Base-by-base conservation (phyloP, 1,284 basidiomycete genomes). In the Rhodotorula mucilaginosa region DNA sequence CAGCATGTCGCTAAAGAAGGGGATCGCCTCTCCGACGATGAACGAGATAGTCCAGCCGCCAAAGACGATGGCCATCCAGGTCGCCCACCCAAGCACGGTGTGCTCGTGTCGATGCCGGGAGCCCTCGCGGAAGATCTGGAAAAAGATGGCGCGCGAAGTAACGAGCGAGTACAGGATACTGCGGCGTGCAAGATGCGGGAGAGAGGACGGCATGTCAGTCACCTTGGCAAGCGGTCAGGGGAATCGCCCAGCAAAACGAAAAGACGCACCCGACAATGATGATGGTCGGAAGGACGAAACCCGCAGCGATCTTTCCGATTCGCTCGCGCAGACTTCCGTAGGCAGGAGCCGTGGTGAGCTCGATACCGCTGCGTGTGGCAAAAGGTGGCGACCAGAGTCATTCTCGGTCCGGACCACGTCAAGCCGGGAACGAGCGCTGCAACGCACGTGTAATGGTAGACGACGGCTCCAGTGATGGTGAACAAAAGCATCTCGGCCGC, bases 401-500 rank as follows among this genome's bases (percentile, higher is more conserved):
- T 5, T 12, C 49, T 21, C 8, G 31, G 15, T 10, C 1, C 10
- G 6, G 10, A 51, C 1, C 49, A 51, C 18, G 23, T 51, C 49
- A 7, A 7, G 5, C 7, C 5, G 26, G 39, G 39, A 18, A 16
- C 44, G 49, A 21, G 61, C 34, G 39, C 21, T 1, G 26, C 48
- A 18, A 31, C 48, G 58, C 39, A 64, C 81, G 61, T 62, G 61
- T 62, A 62, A 31, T 52, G 61, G 78, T 89, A 89, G 58, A 88
- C 85, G 46, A 89, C 82, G 4, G 86, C 85, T 19, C 88, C 88
- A 58, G 85, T 86, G 59, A 88, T 79, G 5, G 85, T 85, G 82
- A 88, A 90, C 12, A 88, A 82, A 44, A 86, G 78, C 66, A 88
- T 81, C 78, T 89, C 87, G 47, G 85, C 82, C 23, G 84, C 82